These are phyloP conservation scores for Clonostachys chloroleuca DNA, from an alignment of 2,329 filamentous ascomycete species.

Conservation along the genomic window DNA sequence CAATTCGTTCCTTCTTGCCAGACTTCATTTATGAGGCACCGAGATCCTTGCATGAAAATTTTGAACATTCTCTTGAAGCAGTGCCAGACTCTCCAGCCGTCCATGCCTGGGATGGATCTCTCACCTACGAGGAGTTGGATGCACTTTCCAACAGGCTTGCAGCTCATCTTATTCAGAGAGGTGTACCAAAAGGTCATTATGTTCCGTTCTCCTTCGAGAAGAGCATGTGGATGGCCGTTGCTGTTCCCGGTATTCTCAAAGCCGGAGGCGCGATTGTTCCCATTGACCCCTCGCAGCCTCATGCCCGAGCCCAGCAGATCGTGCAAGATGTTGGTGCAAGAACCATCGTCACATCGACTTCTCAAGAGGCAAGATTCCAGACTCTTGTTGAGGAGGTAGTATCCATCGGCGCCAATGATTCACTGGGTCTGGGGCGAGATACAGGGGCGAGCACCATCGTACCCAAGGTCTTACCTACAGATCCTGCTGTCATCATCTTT, in stretches of 20 bases:
- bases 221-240: conserved; percentile 14
- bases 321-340: conserved; percentile 4
- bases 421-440: neutral
- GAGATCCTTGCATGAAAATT: too few species aligned
- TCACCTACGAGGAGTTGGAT: conserved; percentile 40
- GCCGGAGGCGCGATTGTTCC: conserved; percentile 21
- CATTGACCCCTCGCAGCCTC: conserved; percentile 15
- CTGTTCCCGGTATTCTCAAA: conserved; percentile 20
- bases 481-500: conserved; percentile 32
- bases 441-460: neutral
- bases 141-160: conserved; percentile 33
- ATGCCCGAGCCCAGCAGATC: too few species aligned
- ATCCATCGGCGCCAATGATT: neutral
- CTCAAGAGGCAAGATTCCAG: conserved; percentile 12
- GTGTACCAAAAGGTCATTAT: conserved; percentile 5
- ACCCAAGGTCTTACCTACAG: neutral
- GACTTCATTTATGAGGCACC: too few species aligned
- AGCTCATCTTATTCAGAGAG: conserved; percentile 23
- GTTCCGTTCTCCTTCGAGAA: conserved; percentile 19
- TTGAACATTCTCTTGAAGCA: too few species aligned
- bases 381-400: neutral
- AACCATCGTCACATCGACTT: conserved; percentile 1
- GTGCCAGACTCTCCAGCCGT: conserved; percentile 31
- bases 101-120: conserved; percentile 41
- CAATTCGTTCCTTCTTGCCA: too few species aligned